Evolutionary conservation across 1,139 yeast genomes (phyloP).

Genomic region (Geotrichum klebahnii): DNA sequence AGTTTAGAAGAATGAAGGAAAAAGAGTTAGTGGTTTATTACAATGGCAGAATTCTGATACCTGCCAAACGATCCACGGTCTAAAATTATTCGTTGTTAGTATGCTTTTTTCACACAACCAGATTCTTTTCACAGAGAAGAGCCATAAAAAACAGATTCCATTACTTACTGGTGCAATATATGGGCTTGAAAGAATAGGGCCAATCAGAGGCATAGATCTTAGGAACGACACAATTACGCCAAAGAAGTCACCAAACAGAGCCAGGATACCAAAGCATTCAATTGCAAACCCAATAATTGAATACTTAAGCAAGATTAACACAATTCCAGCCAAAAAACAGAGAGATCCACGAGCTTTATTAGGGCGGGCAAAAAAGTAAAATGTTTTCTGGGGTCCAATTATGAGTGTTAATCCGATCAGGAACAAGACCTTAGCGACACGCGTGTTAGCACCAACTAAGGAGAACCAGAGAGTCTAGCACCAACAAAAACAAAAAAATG

Average conservation of each 20-base stretch:
- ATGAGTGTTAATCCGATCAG: slow-evolving; percentile 77
- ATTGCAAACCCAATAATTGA: slow-evolving; percentile 80
- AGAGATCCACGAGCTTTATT: slow-evolving; percentile 81
- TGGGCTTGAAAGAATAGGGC: slow-evolving; percentile 81
- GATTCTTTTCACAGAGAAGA: too few species aligned
- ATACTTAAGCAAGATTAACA: slow-evolving; percentile 67
- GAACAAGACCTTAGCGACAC: slow-evolving; percentile 47
- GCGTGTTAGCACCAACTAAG: not conserved
- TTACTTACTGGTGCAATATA: slow-evolving; percentile 65
- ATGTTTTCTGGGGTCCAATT: slow-evolving; percentile 82
- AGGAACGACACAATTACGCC: slow-evolving; percentile 87
- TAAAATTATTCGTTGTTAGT: slow-evolving; percentile 4
- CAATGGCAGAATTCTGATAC: slow-evolving; percentile 18
- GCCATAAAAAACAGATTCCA: not conserved
- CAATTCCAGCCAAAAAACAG: slow-evolving; percentile 70
- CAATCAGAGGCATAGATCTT: slow-evolving; percentile 82
- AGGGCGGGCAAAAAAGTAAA: slow-evolving; percentile 80
- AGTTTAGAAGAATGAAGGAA: not conserved
- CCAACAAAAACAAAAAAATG: not conserved
- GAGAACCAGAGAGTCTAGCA: not conserved
- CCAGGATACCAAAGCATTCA: slow-evolving; percentile 83
- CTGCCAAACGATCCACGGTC: slow-evolving; percentile 19
- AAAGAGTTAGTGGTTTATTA: not conserved
- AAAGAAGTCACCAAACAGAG: slow-evolving; percentile 86
- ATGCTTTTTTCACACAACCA: too few species aligned